Conservation (phyloP, 257 asterid species). For the Nicotiana tomentosiformis region DNA sequence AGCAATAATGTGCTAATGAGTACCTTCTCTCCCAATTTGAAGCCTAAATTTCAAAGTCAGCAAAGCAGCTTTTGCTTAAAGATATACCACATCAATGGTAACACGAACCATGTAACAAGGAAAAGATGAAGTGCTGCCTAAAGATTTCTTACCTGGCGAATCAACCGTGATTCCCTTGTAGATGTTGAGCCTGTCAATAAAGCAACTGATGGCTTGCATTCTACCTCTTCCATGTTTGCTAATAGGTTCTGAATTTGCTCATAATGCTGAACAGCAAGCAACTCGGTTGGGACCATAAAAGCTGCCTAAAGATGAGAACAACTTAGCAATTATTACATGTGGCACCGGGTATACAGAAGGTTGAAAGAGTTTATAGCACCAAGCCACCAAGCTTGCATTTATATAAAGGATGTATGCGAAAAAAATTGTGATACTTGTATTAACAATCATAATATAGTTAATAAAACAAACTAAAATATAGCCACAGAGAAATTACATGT, state of each 20-base stretch:
- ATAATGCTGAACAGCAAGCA: constrained; percentile 90
- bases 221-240: constrained; percentile 41
- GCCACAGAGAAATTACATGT: neutral
- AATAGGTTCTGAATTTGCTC: constrained; percentile 68
- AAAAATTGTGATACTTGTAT: neutral
- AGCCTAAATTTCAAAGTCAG: neutral
- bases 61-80: neutral
- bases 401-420: neutral
- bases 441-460: neutral
- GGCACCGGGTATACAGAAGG: neutral
- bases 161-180: constrained; percentile 55
- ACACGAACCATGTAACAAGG: neutral
- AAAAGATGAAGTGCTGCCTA: neutral
- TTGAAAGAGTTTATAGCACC: neutral
- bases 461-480: neutral
- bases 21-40: neutral
- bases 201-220: constrained; percentile 64
- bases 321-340: neutral
- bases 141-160: constrained; percentile 49
- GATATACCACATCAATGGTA: constrained; percentile 1
- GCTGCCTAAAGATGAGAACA: constrained; percentile 64
- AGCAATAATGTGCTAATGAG: neutral
- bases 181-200: constrained; percentile 89
- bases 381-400: neutral
- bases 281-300: constrained; percentile 97